A percentile compares a stretch with the other conserved stretches of the same genome.
Conservation (phyloP, 306 rosid species). For the Pterocarpus macrocarpus region DNA sequence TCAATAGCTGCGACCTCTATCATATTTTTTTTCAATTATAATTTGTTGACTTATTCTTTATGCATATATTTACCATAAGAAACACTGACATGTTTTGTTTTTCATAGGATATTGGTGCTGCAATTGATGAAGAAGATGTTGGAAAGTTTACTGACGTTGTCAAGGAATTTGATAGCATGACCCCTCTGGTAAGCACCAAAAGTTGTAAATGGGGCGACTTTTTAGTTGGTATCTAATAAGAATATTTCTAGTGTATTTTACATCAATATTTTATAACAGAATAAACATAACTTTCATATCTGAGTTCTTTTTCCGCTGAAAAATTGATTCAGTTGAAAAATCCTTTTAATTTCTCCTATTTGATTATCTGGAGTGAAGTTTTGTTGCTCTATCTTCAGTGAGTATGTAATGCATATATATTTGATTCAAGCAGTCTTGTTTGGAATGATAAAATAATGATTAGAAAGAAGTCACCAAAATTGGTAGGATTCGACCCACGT, state of each 20-base stretch:
- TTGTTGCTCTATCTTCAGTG: not conserved
- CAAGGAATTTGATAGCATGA: constrained; percentile 96
- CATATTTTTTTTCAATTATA: not conserved
- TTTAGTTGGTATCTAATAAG: constrained; percentile 14
- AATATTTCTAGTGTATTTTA: constrained; percentile 13
- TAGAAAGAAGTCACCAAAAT: not conserved
- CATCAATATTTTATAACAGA: constrained; percentile 24
- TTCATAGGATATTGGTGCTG: constrained; percentile 80
- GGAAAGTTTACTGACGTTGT: constrained; percentile 85
- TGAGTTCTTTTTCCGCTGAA: not conserved
- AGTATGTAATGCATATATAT: not conserved
- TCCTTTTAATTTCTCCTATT: not conserved
- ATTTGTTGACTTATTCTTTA: not conserved
- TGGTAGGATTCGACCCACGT: constrained; percentile 2
- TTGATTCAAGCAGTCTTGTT: constrained; percentile 16
- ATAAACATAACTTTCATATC: not conserved
- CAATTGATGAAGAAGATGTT: constrained; percentile 89
- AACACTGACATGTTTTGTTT: constrained; percentile 21
- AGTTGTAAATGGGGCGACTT: not conserved
- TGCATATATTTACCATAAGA: constrained; percentile 11
- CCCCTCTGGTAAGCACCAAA: constrained; percentile 76
- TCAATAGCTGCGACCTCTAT: not conserved
- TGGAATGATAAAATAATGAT: constrained; percentile 21
- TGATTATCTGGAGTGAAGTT: constrained; percentile 7
- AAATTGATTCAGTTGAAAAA: not conserved